Evolutionary conservation across 441 rosid genomes (phyloP).

Genomic region (Manihot esculenta): DNA sequence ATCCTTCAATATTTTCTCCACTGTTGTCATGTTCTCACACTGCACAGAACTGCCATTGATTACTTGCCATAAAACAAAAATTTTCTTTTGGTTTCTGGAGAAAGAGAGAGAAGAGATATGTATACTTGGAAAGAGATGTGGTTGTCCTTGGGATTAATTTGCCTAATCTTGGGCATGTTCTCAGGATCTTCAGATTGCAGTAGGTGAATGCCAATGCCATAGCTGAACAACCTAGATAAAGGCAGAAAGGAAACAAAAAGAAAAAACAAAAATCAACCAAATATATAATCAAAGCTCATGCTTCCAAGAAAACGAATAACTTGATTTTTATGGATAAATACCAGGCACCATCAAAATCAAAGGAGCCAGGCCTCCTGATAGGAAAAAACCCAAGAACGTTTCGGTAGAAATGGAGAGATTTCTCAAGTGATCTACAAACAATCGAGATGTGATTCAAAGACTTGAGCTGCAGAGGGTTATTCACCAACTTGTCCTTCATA

Average conservation of each 20-base stretch:
- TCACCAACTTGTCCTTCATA: constrained; percentile 37
- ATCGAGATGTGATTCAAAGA: constrained; percentile 81
- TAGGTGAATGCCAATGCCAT: constrained; percentile 77
- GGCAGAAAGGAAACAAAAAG: background rate
- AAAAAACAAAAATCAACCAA: background rate
- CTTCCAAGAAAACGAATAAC: background rate
- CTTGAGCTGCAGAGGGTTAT: constrained; percentile 69
- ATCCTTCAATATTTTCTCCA: constrained; percentile 73
- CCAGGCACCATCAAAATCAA: constrained; percentile 73
- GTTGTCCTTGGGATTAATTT: constrained; percentile 82
- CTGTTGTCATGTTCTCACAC: constrained; percentile 80
- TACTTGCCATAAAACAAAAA: too few relatives aligned
- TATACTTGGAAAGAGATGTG: constrained; percentile 85
- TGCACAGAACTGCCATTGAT: too few relatives aligned
- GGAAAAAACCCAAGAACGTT: constrained; percentile 73
- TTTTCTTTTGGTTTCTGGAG: too few relatives aligned
- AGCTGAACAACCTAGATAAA: constrained; percentile 64
- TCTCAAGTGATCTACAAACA: constrained; percentile 59
- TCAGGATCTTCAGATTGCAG: constrained; percentile 75
- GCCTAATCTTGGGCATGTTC: constrained; percentile 50
- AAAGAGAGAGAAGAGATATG: background rate
- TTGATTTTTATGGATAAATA: background rate
- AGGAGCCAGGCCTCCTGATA: constrained; percentile 74
- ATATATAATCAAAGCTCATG: background rate
- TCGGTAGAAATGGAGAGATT: constrained; percentile 69